phyloP scores from a whole-genome alignment of 192 early-diverging fungal genomes.

The Coemansia umbellata region DNA sequence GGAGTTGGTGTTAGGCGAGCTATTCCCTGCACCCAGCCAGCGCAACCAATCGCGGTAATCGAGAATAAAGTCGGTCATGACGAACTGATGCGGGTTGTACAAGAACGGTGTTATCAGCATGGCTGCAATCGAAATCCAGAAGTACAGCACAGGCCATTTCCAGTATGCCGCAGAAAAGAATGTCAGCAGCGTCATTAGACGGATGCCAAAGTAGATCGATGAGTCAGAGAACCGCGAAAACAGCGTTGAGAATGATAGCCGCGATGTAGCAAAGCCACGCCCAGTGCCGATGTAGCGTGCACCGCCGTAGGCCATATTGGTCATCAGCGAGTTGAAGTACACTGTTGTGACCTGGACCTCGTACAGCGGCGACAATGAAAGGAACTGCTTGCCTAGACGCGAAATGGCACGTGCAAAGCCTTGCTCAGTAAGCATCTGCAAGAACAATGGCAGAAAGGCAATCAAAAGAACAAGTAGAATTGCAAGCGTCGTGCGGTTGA shows the following conservation, averaged over 20 bases:
- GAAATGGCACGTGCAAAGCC: slow-evolving; percentile 67
- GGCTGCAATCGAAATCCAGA: slow-evolving; percentile 77
- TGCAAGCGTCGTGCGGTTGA: slow-evolving; percentile 73
- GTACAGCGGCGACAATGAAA: slow-evolving; percentile 79
- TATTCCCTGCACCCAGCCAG: slow-evolving; percentile 82
- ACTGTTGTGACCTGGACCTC: slow-evolving; percentile 86
- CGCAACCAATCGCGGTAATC: slow-evolving; percentile 80
- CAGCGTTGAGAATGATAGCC: slow-evolving; percentile 67
- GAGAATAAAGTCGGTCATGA: slow-evolving; percentile 70
- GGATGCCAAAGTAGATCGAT: slow-evolving; percentile 71
- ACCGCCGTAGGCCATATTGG: slow-evolving; percentile 74
- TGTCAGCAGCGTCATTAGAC: slow-evolving; percentile 64
- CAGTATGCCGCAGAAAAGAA: slow-evolving; percentile 72
- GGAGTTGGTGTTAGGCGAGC: slow-evolving; percentile 67
- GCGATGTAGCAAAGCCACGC: slow-evolving; percentile 79
- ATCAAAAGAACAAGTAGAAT: slow-evolving; percentile 80
- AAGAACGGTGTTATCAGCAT: slow-evolving; percentile 77
- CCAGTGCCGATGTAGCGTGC: slow-evolving; percentile 85
- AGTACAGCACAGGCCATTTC: slow-evolving; percentile 70
- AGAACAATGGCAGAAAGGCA: slow-evolving; percentile 74
- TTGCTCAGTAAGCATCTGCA: slow-evolving; percentile 81
- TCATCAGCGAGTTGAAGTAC: slow-evolving; percentile 75
- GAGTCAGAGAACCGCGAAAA: slow-evolving; percentile 73
- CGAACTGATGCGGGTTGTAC: slow-evolving; percentile 88
- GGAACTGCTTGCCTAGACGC: slow-evolving; percentile 74